Conservation (phyloP, 345 rosid genomes). For the Microcos paniculata region DNA sequence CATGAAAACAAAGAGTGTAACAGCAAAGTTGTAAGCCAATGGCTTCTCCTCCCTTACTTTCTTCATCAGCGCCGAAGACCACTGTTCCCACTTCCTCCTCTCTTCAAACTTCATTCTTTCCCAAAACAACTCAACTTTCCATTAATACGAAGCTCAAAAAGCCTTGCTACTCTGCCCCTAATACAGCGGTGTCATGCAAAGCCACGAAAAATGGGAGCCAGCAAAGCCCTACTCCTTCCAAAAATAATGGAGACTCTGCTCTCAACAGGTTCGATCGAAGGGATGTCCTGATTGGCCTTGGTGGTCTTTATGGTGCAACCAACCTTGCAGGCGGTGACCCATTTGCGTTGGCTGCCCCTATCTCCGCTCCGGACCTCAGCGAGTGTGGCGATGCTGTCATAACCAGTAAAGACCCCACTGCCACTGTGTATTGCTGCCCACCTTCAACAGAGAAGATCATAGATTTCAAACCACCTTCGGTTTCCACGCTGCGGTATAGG, state of each 20-base stretch:
- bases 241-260: not conserved
- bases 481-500: slow-evolving; percentile 27
- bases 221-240: slow-evolving; percentile 16
- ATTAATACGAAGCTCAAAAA: not conserved
- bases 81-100: not conserved
- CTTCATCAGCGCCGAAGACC: too few relatives aligned
- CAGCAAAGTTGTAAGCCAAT: too few relatives aligned
- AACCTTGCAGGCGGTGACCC: slow-evolving; percentile 23
- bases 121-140: slow-evolving; percentile 24
- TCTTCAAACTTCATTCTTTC: slow-evolving; percentile 5
- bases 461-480: slow-evolving; percentile 38
- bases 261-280: slow-evolving; percentile 38
- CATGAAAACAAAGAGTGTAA: too few relatives aligned
- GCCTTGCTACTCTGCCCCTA: not conserved
- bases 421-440: slow-evolving; percentile 54
- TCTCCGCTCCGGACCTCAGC: slow-evolving; percentile 38
- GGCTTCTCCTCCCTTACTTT: too few relatives aligned
- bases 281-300: slow-evolving; percentile 47
- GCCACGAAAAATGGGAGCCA: slow-evolving; percentile 5
- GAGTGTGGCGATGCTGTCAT: slow-evolving; percentile 43
- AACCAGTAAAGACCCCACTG: too few relatives aligned
- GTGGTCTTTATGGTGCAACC: slow-evolving; percentile 47
- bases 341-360: slow-evolving; percentile 39
- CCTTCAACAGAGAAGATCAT: slow-evolving; percentile 32
- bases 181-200: slow-evolving; percentile 21